A percentile compares a stretch with the other conserved stretches of the same genome.
phyloP scores from a whole-genome alignment of 495 filamentous ascomycete species.

The Lepidopterella palustris region DNA sequence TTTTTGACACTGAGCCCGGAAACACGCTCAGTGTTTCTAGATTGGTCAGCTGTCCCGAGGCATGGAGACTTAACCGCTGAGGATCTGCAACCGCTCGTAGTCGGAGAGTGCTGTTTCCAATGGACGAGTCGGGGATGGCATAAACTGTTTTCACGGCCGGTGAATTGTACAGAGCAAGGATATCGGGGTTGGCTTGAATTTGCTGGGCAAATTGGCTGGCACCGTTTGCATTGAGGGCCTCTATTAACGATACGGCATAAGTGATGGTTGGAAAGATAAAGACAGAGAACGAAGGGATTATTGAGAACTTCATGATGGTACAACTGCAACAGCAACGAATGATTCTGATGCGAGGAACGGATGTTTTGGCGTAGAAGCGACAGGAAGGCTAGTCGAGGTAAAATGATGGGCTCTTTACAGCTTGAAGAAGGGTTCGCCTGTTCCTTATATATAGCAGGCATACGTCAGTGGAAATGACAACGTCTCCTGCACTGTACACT shows the following conservation, averaged over 20 bases:
- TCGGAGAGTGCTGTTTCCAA: background rate
- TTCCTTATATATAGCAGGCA: background rate
- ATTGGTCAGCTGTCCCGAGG: background rate
- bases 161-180: conserved; percentile 30
- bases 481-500: background rate
- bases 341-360: background rate
- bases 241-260: conserved; percentile 6
- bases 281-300: background rate
- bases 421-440: background rate
- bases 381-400: background rate
- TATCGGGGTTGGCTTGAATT: conserved; percentile 30
- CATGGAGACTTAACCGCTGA: background rate
- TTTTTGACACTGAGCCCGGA: background rate
- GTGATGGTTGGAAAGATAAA: background rate
- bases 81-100: background rate
- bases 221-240: conserved; percentile 17
- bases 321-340: background rate
- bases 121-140: conserved; percentile 26
- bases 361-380: background rate
- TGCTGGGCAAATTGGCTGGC: conserved; percentile 32
- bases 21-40: background rate
- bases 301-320: background rate
- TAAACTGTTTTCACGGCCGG: conserved; percentile 32
- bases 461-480: background rate
- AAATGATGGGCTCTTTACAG: background rate